These are phyloP conservation scores for Neurospora sp. DNA, from an alignment of 495 filamentous ascomycete genomes.

Conservation along the genomic window DNA sequence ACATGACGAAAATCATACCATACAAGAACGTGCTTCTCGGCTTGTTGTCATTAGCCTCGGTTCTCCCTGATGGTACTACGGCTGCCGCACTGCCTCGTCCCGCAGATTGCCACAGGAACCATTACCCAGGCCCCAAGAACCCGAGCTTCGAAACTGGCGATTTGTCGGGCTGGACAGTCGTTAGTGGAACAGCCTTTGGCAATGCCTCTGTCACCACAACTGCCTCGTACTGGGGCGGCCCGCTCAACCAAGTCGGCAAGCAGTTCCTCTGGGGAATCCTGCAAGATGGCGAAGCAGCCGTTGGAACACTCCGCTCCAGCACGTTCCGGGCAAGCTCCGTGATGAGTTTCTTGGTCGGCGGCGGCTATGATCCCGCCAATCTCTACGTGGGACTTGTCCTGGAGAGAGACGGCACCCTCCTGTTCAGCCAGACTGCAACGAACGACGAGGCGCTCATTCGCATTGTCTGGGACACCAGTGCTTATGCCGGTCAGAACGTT, in stretches of 20 bases:
- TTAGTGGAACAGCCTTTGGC: background rate
- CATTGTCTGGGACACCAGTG: background rate
- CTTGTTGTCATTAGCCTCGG: background rate
- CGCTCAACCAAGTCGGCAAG: background rate
- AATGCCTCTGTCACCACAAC: background rate
- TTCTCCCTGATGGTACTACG: background rate
- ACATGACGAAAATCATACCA: background rate
- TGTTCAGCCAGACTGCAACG: background rate
- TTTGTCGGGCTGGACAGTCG: background rate
- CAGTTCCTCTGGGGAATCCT: background rate
- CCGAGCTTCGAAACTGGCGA: background rate
- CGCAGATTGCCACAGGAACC: background rate
- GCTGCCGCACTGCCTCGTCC: background rate
- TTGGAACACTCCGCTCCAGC: background rate
- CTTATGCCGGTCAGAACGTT: background rate
- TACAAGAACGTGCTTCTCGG: background rate
- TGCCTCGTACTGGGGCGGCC: background rate
- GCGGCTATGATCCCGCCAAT: background rate
- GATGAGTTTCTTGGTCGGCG: background rate
- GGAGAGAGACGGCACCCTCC: background rate
- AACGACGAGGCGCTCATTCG: background rate
- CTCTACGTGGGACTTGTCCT: background rate
- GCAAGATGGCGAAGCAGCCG: background rate
- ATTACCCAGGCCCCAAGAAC: background rate
- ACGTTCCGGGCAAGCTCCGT: background rate